Conservation (phyloP, 306 rosid genomes). For the Prinsepia uniflora region DNA sequence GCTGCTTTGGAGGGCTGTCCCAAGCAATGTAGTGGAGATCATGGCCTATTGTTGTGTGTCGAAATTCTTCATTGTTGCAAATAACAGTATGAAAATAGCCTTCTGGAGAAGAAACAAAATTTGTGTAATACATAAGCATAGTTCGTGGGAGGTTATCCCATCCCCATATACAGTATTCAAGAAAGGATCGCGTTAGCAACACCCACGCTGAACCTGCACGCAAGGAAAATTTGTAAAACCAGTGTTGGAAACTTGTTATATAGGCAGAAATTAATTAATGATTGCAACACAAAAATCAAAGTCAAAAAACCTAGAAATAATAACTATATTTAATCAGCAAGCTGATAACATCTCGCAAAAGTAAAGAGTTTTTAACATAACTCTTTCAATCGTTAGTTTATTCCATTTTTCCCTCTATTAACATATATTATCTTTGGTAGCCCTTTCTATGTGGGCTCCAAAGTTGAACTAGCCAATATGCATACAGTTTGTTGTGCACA, state of each 20-base stretch:
- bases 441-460: neutral
- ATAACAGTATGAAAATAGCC: conserved; percentile 89
- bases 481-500: neutral
- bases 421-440: neutral
- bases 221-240: neutral
- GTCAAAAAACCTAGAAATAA: neutral
- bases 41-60: conserved; percentile 64
- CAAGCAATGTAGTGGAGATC: conserved; percentile 99
- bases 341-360: conserved; percentile 17
- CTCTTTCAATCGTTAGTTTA: neutral
- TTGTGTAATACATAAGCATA: conserved; percentile 79
- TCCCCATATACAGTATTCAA: conserved; percentile 94
- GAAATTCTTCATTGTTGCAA: conserved; percentile 66
- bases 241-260: neutral
- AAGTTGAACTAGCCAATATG: neutral
- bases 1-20: conserved; percentile 99
- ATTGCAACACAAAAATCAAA: neutral
- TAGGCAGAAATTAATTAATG: neutral
- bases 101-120: conserved; percentile 88
- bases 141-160: conserved; percentile 97
- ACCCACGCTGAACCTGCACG: conserved; percentile 95
- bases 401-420: neutral
- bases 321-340: neutral
- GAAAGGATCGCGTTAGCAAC: conserved; percentile 67
- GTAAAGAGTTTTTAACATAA: neutral